phyloP scores from a whole-genome alignment of 208 protist species.

The Trypanosoma theileri region DNA sequence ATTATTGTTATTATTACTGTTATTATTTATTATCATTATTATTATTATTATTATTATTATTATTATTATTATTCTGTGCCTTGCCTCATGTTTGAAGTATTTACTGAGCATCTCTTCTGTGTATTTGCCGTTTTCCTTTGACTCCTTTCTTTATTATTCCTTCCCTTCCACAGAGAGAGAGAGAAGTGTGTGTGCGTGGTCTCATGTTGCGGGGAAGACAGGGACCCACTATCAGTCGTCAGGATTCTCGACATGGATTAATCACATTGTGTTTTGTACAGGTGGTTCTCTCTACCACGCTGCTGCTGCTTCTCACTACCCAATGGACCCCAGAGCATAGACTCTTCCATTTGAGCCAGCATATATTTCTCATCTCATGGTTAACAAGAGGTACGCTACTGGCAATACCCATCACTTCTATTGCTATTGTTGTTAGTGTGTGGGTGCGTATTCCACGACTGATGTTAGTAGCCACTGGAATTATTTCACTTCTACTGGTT shows the following conservation, averaged over 20 bases:
- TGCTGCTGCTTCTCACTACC: not conserved
- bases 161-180: no score
- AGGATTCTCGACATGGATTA: not conserved
- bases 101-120: no score
- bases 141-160: no score
- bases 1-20: no score
- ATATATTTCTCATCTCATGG: constrained; percentile 2
- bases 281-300: not conserved
- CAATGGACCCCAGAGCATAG: not conserved
- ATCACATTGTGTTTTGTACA: constrained; percentile 1
- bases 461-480: not conserved
- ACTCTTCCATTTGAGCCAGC: not conserved
- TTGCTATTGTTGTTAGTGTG: constrained; percentile 5
- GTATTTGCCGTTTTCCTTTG: no score
- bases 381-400: not conserved
- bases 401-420: not conserved
- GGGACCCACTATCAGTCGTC: not conserved
- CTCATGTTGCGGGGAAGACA: no score
- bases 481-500: not conserved
- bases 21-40: no score
- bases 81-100: no score
- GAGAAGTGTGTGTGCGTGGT: no score
- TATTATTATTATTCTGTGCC: no score
- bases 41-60: no score
- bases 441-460: constrained; percentile 2